A percentile compares a stretch with the other conserved stretches of the same genome.
Conservation (phyloP, 768 basidiomycete genomes). For the Leccinellum luteum region DNA sequence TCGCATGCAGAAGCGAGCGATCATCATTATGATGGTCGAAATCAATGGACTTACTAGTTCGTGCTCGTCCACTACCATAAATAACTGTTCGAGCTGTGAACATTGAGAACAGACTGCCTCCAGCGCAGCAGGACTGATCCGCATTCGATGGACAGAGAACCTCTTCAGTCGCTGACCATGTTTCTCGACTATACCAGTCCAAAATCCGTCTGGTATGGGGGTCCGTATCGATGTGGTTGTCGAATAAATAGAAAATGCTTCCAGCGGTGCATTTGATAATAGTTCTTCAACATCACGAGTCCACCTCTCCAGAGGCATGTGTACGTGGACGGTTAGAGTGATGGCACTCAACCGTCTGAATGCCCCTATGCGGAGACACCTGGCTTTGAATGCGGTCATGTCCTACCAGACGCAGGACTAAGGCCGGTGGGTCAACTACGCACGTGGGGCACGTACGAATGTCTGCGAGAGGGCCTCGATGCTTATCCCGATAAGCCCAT, state of each 20-base stretch:
- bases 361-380: conserved; percentile 34
- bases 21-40: neutral
- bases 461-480: conserved; percentile 60
- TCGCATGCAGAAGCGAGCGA: neutral
- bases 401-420: conserved; percentile 39
- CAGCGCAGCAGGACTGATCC: conserved; percentile 49
- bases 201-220: conserved; percentile 46
- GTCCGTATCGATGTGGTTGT: conserved; percentile 40
- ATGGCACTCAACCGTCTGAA: conserved; percentile 51
- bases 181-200: conserved; percentile 43
- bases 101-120: conserved; percentile 55
- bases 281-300: conserved; percentile 40
- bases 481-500: conserved; percentile 51
- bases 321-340: conserved; percentile 51
- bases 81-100: conserved; percentile 55
- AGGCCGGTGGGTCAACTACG: neutral
- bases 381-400: conserved; percentile 43
- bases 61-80: conserved; percentile 50
- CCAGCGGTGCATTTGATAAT: conserved; percentile 49
- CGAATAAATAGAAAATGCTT: conserved; percentile 62
- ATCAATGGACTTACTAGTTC: conserved; percentile 39
- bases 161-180: conserved; percentile 53
- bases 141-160: conserved; percentile 66
- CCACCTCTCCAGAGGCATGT: conserved; percentile 43
- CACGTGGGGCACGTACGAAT: conserved; percentile 45